Percentiles rank a stretch among this genome's conserved stretches.
Conservation (phyloP, 495 filamentous ascomycete species). For the Peziza echinospora region DNA sequence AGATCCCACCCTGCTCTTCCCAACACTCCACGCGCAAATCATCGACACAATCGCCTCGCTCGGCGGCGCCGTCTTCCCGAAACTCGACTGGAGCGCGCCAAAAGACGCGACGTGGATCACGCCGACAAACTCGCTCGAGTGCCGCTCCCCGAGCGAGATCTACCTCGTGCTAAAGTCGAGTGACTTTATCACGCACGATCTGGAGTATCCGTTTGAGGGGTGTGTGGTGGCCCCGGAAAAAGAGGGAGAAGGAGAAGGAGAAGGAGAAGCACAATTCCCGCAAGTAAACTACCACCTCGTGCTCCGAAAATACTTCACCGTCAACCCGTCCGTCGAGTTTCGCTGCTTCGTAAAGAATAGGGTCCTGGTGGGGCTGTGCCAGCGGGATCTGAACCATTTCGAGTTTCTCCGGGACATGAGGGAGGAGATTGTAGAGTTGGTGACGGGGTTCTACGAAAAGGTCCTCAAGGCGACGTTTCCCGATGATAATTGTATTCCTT, state of each 20-base stretch:
- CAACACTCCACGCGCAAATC: slow-evolving; percentile 53
- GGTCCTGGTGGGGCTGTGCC: slow-evolving; percentile 58
- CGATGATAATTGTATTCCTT: slow-evolving; percentile 36
- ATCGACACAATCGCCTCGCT: slow-evolving; percentile 53
- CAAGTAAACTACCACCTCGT: slow-evolving; percentile 36
- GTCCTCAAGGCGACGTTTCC: slow-evolving; percentile 56
- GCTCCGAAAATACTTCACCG: slow-evolving; percentile 64
- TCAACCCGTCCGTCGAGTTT: slow-evolving; percentile 82
- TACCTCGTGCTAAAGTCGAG: slow-evolving; percentile 84
- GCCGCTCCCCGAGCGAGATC: slow-evolving; percentile 65
- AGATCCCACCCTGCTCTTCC: slow-evolving; percentile 27
- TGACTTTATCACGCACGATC: slow-evolving; percentile 80
- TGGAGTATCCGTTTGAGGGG: slow-evolving; percentile 80
- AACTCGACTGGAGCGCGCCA: slow-evolving; percentile 91
- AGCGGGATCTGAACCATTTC: slow-evolving; percentile 79
- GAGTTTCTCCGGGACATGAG: slow-evolving; percentile 52
- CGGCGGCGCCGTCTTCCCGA: slow-evolving; percentile 65
- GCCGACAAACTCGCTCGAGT: slow-evolving; percentile 76
- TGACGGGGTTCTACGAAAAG: slow-evolving; percentile 51
- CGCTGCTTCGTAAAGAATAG: slow-evolving; percentile 74
- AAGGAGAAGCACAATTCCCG: not conserved
- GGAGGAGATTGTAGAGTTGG: slow-evolving; percentile 35
- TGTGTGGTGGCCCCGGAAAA: slow-evolving; percentile 28
- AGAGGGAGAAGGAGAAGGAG: not conserved
- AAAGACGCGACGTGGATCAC: slow-evolving; percentile 96